Evolutionary conservation across 768 basidiomycete genomes (phyloP), one percentile per base, ranked within the genome.

Genomic region (Boletellus ananiceps): DNA sequence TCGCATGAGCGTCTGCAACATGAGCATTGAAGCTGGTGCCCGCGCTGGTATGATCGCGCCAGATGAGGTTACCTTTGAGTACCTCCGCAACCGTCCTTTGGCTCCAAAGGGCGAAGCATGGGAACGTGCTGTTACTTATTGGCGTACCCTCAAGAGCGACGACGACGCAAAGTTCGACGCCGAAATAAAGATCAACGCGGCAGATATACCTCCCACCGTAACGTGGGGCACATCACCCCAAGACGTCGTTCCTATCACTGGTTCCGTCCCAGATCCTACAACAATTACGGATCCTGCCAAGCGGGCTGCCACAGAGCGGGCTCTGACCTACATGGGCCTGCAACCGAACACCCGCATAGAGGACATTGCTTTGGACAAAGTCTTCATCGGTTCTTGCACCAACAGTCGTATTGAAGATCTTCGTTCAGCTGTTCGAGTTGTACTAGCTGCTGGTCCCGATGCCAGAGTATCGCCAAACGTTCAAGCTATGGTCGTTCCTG

Each of bases 141-240:
- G 92, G 92, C 76, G 78, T 55, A 78, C 87, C 15, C 75, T 94
- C 50, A 81, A 75, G 61, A 79, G 84, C 19, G 92, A 94, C 66
- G 81, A 84, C 31, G 89, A 80, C 49, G 91, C 92, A 31, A 82
- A 83, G 59, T 93, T 90, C 68, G 91, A 94, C 63, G 74, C 83
- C 56, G 86, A 89, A 62, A 74, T 94, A 54, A 80, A 82, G 56
- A 85, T 94, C 60, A 73, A 80, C 46, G 90, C 89, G 8, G 83
- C 83, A 48, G 88, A 93, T 56, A 93, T 94, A 65, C 78, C 88
- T 50, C 92, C 92, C 15, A 93, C 91, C 32, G 80, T 93, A 53
- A 91, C 91, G 29, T 94, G 92, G 92, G 92, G 92, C 40, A 94
- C 90, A 1, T 91, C 88, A 16, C 92, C 92, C 46, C 88, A 94